Conservation (phyloP, 78 protist species). For the Dictyostelium capitatum region DNA sequence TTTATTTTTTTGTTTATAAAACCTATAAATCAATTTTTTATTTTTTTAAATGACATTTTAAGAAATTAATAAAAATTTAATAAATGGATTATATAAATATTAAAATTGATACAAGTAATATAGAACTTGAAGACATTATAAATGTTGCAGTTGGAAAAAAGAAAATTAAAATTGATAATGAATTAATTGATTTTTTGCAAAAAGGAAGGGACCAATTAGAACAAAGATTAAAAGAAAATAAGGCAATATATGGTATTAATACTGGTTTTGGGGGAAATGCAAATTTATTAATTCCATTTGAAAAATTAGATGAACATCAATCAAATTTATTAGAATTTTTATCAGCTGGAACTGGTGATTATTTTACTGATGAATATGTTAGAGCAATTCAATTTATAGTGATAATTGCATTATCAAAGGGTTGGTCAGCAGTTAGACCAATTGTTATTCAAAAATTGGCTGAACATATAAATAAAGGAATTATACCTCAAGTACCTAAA, state of each 20-base stretch:
- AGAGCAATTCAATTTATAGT: slow-evolving; percentile 2
- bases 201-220: slow-evolving; percentile 16
- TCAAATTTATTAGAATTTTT: slow-evolving; percentile 19
- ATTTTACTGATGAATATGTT: not conserved
- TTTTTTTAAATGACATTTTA: too few relatives aligned
- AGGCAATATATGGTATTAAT: not conserved
- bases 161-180: not conserved
- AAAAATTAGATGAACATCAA: not conserved
- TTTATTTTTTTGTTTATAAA: too few relatives aligned
- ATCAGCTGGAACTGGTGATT: not conserved
- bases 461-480: slow-evolving; percentile 1
- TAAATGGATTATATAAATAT: too few relatives aligned
- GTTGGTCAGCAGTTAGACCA: slow-evolving; percentile 24
- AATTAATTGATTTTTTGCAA: not conserved
- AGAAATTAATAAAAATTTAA: not conserved
- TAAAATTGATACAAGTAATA: not conserved
- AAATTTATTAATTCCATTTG: slow-evolving; percentile 1
- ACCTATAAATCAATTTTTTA: too few relatives aligned
- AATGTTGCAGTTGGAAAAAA: not conserved
- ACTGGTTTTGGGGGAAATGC: slow-evolving; percentile 37
- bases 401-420: not conserved
- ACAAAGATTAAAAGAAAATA: not conserved
- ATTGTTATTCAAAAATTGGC: not conserved
- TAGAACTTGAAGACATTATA: not conserved
- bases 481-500: slow-evolving; percentile 3